A percentile compares a stretch with the other conserved stretches of the same genome.
Conservation (phyloP, 2,329 filamentous ascomycete species). For the Didymella keratinophila region DNA sequence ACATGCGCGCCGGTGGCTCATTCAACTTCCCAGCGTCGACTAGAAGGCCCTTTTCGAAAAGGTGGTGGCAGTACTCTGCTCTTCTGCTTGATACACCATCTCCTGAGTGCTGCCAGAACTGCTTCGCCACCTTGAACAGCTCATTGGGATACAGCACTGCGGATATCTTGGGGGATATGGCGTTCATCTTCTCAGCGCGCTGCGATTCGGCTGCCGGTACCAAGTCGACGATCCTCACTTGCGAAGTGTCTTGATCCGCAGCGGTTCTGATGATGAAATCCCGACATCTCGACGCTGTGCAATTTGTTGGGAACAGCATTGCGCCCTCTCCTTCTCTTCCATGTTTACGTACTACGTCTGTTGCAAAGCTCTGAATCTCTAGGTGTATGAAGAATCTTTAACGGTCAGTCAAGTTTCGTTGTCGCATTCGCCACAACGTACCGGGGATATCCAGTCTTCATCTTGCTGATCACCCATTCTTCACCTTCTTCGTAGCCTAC, state of each 20-base stretch:
- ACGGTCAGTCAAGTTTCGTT: conserved; percentile 20
- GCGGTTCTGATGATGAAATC: conserved; percentile 73
- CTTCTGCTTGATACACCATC: conserved; percentile 91
- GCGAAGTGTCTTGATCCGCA: conserved; percentile 58
- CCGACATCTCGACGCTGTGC: conserved; percentile 74
- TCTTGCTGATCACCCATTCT: conserved; percentile 80
- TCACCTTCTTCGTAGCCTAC: conserved; percentile 94
- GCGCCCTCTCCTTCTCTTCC: conserved; percentile 70
- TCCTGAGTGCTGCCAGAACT: conserved; percentile 97
- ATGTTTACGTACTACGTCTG: conserved; percentile 70
- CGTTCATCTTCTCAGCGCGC: conserved; percentile 54
- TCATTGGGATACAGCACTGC: conserved; percentile 74
- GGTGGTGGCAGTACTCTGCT: conserved; percentile 84
- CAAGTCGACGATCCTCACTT: conserved; percentile 68
- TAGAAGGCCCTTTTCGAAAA: conserved; percentile 74
- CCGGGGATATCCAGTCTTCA: conserved; percentile 92
- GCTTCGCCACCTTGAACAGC: conserved; percentile 77
- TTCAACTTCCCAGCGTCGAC: conserved; percentile 57
- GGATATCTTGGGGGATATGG: conserved; percentile 56
- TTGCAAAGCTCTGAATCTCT: conserved; percentile 76
- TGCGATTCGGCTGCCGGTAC: conserved; percentile 66
- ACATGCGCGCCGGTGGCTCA: conserved; percentile 49
- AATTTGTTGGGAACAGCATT: conserved; percentile 81
- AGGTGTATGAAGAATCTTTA: conserved; percentile 89
- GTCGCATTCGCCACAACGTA: conserved; percentile 47